Evolutionary conservation across 768 basidiomycete species (phyloP).

Genomic region (Gymnopilus dilepis): DNA sequence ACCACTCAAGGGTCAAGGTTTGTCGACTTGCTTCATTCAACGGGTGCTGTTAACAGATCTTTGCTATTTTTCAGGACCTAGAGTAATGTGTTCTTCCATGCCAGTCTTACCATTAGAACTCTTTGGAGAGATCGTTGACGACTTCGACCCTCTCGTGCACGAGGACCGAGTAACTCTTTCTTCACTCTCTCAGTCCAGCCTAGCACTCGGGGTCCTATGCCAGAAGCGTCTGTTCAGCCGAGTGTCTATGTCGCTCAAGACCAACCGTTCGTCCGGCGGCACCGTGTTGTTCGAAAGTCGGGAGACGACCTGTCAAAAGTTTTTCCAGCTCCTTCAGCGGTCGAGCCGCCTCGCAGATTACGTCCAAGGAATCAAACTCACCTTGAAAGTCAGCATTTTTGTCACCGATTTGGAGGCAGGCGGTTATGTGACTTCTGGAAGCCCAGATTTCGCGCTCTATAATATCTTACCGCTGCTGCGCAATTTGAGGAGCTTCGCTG

Average conservation of each 20-base stretch:
- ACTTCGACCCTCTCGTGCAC: neutral
- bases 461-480: neutral
- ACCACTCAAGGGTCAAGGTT: too few relatives aligned
- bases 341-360: neutral
- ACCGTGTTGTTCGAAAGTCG: neutral
- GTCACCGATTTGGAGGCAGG: neutral
- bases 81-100: neutral
- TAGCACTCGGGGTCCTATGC: neutral
- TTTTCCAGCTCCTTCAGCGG: neutral
- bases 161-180: neutral
- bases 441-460: neutral
- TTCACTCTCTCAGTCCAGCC: neutral
- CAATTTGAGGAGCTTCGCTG: neutral
- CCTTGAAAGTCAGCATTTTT: neutral
- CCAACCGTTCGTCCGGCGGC: neutral
- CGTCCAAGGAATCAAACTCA: neutral
- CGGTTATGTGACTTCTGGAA: neutral
- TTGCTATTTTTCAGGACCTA: too few relatives aligned
- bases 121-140: neutral
- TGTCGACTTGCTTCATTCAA: too few relatives aligned
- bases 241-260: neutral
- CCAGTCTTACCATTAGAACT: neutral
- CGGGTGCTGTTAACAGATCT: too few relatives aligned
- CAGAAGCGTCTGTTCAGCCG: neutral
- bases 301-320: neutral